Evolutionary conservation across 2,329 filamentous ascomycete species (phyloP), one percentile per base, ranked within the genome.

Genomic region (Diaporthe amygdali): DNA sequence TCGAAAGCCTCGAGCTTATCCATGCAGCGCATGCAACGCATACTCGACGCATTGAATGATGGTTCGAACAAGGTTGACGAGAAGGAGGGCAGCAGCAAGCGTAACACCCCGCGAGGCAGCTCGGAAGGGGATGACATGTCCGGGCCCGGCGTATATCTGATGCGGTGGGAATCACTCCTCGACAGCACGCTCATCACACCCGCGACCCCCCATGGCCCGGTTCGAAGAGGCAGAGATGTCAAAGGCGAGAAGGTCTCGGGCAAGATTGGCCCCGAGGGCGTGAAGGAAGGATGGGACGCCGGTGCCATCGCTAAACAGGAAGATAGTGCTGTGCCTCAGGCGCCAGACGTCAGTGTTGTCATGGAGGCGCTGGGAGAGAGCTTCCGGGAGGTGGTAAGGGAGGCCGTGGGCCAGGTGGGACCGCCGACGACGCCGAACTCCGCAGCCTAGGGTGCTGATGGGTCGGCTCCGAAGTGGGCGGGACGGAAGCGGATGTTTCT

Each of bases 141-240:
- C 30, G 93, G 92, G 0, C 93, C 93, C 0, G 93, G 93, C 1
- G 88, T 92, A 56, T 95, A 93, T 77, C 87, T 95, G 30, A 86
- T 89, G 1, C 87, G 90, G 63, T 95, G 93, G 93, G 91, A 94
- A 78, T 84, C 88, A 0, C 83, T 95, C 8, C 83, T 95, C 3
- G 91, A 95, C 77, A 83, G 86, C n/a, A 93, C 93, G 0, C 79
- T 86, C 55, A 90, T 95, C 72, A 93, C 92, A 1, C 92, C 93
- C 0, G 85, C 82, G 0, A 84, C 81, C 1, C 79, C 84, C 0
- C 77, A 81, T 1, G 91, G 91, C 0, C 82, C 84, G 1, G 79
- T 91, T 0, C 84, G 92, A 0, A 78, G 74, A 9, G 89, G 89
- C 17, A 85, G 81, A 41, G 87, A 90, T 22, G 86, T 89, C 34